A percentile compares a stretch with the other conserved stretches of the same genome.
Conservation (phyloP, 371 early-diverging fungal genomes). For the Dinochytrium kinnereticum region DNA sequence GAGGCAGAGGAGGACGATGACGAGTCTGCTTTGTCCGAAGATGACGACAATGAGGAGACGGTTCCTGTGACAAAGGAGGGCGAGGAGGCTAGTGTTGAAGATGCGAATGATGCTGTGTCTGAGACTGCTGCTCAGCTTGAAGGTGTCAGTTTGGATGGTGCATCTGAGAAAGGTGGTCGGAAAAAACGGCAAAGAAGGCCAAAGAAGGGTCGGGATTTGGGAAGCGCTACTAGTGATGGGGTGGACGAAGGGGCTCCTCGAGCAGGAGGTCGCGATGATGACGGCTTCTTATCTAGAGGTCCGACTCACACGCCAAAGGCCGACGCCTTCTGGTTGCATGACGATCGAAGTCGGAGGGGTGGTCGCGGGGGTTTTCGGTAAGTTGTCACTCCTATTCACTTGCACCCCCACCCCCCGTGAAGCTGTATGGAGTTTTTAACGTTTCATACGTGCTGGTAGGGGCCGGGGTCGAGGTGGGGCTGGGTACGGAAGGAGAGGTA, state of each 20-base stretch:
- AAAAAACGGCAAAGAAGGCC: background rate
- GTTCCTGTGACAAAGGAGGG: background rate
- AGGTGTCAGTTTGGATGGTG: background rate
- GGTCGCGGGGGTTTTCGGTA: background rate
- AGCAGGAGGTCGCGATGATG: background rate
- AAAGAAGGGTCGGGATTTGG: background rate
- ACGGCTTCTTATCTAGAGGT: background rate
- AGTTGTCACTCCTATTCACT: background rate
- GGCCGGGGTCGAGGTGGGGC: background rate
- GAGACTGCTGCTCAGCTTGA: background rate
- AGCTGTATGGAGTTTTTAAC: too few relatives aligned
- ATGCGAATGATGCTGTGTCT: too few relatives aligned
- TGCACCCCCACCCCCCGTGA: too few relatives aligned
- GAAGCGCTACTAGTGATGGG: background rate
- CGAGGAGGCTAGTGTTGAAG: background rate
- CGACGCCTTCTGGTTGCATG: constrained; percentile 5
- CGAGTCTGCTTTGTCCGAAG: background rate
- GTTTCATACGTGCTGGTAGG: background rate
- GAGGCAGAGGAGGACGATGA: constrained; percentile 1
- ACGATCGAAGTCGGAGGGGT: background rate
- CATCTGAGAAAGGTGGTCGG: background rate
- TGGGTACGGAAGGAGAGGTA: background rate
- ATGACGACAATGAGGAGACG: background rate
- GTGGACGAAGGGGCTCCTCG: background rate
- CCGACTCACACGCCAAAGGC: background rate